Base-by-base conservation (phyloP, 768 basidiomycete genomes). In the Amanita muscaria region DNA sequence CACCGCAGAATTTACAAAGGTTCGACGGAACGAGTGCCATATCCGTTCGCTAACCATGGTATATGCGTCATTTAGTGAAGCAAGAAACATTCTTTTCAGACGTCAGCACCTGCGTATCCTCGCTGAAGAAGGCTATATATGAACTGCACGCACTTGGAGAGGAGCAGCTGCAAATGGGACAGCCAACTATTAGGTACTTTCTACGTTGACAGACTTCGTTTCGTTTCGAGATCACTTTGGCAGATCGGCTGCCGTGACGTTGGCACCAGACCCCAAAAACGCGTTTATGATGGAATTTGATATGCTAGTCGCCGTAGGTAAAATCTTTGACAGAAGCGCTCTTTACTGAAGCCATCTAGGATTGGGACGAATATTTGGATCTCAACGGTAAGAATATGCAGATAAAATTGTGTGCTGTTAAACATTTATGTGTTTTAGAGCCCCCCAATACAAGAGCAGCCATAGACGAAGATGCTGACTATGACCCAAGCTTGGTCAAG, bases 71-170 rank as follows among this genome's bases (percentile, higher is more conserved):
- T 40, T 6, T 22, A 89, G 87, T 87, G 51, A 89, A 89, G 59
- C 83, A 89, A 64, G 87, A 90, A 34, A 79, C 88, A 5, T 83
- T 93, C 51, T 64, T 83, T 54, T 70, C 76, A 14, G 91, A 94
- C 59, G 86, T 91, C 27, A 82, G 78, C 25, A 74, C 70, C 15
- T 90, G 88, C 55, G 87, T 83, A 51, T 68, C 78, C 30, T 72
- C 82, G 9, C 67, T 94, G 36, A 89, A 87, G 66, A 86, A 86
- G 56, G 76, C 84, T 3, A 74, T 88, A 29, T 72, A 81, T 50
- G 81, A 91, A 44, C 52, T 83, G 50, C 73, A 65, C 30, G 56
- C 69, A 10, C 62, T 66, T 1, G 59, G 63, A 34, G 74, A 74
- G 40, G 69, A 65, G 7, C 72, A 79, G 27, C 65, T 88, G 22